Evolutionary conservation across 805 yeast genomes (phyloP).

Genomic region (Nakazawaea holstii): DNA sequence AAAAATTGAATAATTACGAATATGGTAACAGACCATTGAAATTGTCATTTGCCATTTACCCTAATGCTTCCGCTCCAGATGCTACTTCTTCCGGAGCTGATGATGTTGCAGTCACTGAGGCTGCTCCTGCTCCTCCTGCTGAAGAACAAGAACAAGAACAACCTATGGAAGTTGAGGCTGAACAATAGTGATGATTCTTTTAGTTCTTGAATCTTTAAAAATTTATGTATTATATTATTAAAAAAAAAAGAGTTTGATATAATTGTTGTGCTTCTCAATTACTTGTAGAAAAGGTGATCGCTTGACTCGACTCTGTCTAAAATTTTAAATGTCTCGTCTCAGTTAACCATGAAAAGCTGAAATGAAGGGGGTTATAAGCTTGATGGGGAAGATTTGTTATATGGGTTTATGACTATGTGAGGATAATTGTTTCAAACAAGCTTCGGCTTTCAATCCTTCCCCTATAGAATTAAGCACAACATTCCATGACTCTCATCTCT

Average conservation of each 20-base stretch:
- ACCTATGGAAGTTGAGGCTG: conserved; percentile 1
- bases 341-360: too few species aligned
- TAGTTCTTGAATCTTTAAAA: background rate
- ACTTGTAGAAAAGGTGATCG: conserved; percentile 50
- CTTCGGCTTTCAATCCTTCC: too few species aligned
- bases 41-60: conserved; percentile 54
- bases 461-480: too few species aligned
- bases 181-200: background rate
- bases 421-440: too few species aligned
- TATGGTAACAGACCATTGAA: conserved; percentile 78
- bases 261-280: conserved; percentile 69
- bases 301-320: too few species aligned
- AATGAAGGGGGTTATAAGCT: too few species aligned
- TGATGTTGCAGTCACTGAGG: background rate
- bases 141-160: background rate
- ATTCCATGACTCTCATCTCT: too few species aligned
- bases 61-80: background rate
- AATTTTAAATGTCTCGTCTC: too few species aligned
- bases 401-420: too few species aligned
- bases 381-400: too few species aligned
- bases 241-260: conserved; percentile 28
- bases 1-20: conserved; percentile 68
- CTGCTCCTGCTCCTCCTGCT: background rate
- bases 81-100: background rate
- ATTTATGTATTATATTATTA: background rate